These are phyloP conservation scores for Danielia reshetovae DNA, from an alignment of 805 yeast genomes.

Conservation along the genomic window DNA sequence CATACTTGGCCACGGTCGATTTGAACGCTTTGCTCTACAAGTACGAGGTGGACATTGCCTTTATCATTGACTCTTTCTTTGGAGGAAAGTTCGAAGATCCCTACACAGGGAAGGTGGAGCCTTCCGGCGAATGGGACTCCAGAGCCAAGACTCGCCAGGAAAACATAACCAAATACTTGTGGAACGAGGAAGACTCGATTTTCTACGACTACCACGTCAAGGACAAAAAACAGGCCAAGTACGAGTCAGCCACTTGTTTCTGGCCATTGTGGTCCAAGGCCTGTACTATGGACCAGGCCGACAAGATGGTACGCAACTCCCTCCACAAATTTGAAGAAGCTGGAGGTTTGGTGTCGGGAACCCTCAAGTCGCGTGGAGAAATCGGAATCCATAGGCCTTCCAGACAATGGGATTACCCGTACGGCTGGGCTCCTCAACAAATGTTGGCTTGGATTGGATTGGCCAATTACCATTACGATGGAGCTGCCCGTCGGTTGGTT, in stretches of 20 bases:
- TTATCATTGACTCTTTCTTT: conserved; percentile 53
- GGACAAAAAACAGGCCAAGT: conserved; percentile 49
- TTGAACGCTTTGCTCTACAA: conserved; percentile 81
- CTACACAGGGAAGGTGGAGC: conserved; percentile 31
- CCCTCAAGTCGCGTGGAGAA: conserved; percentile 68
- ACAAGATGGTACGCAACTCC: conserved; percentile 50
- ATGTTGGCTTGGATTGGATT: conserved; percentile 91
- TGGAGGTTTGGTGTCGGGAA: conserved; percentile 89
- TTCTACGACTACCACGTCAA: conserved; percentile 81
- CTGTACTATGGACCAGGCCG: conserved; percentile 66
- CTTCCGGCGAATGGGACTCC: conserved; percentile 57
- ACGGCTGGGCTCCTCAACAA: conserved; percentile 99
- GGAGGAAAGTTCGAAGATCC: conserved; percentile 40
- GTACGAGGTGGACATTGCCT: conserved; percentile 83
- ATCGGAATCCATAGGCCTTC: conserved; percentile 70
- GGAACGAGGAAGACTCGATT: conserved; percentile 78
- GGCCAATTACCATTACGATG: conserved; percentile 61
- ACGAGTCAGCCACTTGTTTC: conserved; percentile 84
- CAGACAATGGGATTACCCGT: conserved; percentile 98
- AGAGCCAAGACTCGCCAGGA: conserved; percentile 52
- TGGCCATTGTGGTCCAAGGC: conserved; percentile 90
- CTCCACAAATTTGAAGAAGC: conserved; percentile 70
- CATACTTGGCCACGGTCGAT: conserved; percentile 86
- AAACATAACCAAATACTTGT: conserved; percentile 62
- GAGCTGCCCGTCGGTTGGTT: conserved; percentile 64